A percentile compares a stretch with the other conserved stretches of the same genome.
phyloP scores from a whole-genome alignment of 108 stramenopile species.

The Cyclotella sp. region DNA sequence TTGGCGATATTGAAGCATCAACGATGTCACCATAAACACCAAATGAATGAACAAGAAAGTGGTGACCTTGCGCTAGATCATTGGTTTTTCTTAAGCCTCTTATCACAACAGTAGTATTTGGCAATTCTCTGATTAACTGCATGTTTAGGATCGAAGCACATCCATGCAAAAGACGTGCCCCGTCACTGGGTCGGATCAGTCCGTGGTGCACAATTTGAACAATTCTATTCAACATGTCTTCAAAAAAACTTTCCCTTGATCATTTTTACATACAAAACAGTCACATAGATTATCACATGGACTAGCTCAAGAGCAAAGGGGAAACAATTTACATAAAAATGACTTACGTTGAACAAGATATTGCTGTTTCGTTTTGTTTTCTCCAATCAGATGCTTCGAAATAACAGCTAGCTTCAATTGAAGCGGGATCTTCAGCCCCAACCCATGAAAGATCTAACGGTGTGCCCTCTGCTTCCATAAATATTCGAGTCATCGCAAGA shows the following conservation, averaged over 20 bases:
- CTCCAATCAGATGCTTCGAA: conserved; percentile 78
- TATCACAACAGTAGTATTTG: conserved; percentile 69
- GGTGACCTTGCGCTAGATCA: conserved; percentile 56
- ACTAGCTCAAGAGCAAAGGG: too few relatives aligned
- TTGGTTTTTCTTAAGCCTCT: conserved; percentile 77
- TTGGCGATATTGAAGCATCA: conserved; percentile 76
- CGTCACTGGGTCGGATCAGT: conserved; percentile 70
- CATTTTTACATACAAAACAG: too few relatives aligned
- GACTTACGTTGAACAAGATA: conserved; percentile 61
- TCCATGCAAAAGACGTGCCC: conserved; percentile 81
- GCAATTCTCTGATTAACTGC: conserved; percentile 67
- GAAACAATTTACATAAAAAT: neutral
- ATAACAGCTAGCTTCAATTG: conserved; percentile 81
- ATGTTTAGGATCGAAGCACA: conserved; percentile 77
- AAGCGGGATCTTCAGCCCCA: conserved; percentile 58
- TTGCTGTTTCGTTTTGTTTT: conserved; percentile 61
- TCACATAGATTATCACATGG: too few relatives aligned
- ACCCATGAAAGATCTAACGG: conserved; percentile 42
- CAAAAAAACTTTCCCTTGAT: conserved; percentile 65
- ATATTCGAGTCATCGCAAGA: conserved; percentile 73
- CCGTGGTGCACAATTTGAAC: conserved; percentile 73
- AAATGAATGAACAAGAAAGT: conserved; percentile 54
- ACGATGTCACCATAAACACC: conserved; percentile 77
- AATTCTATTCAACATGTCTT: conserved; percentile 79
- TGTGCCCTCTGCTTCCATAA: conserved; percentile 66